A percentile compares a stretch with the other conserved stretches of the same genome.
These are phyloP conservation scores for Mimosa bimucronata DNA, from an alignment of 306 rosid genomes.

Conservation along the genomic window DNA sequence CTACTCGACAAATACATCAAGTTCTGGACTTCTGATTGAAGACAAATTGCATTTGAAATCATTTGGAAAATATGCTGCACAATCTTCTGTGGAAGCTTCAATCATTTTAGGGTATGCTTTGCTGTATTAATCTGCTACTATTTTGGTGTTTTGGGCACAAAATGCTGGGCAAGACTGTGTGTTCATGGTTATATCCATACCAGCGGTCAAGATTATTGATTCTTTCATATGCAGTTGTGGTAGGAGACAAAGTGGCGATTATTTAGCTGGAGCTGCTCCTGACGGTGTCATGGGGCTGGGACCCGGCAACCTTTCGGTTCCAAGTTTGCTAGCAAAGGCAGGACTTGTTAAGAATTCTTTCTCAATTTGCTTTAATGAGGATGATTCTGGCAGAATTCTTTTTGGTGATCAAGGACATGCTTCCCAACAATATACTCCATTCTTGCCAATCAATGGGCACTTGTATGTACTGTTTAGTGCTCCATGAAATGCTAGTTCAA, in stretches of 20 bases:
- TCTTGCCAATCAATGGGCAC: slow-evolving; percentile 47
- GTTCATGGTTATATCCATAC: slow-evolving; percentile 1
- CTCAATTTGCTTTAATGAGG: slow-evolving; percentile 58
- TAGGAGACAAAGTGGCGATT: slow-evolving; percentile 61
- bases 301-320: slow-evolving; percentile 65
- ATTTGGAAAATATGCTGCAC: slow-evolving; percentile 39
- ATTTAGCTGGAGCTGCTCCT: slow-evolving; percentile 69
- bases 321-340: slow-evolving; percentile 63
- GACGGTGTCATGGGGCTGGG: slow-evolving; percentile 79
- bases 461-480: slow-evolving; percentile 43
- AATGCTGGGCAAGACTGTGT: slow-evolving; percentile 6
- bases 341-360: slow-evolving; percentile 60
- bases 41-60: slow-evolving; percentile 75
- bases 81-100: slow-evolving; percentile 62
- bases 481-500: slow-evolving; percentile 20
- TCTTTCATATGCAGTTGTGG: slow-evolving; percentile 56
- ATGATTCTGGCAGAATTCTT: slow-evolving; percentile 65
- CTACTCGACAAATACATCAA: slow-evolving; percentile 61
- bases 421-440: slow-evolving; percentile 57
- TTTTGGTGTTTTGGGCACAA: slow-evolving; percentile 7
- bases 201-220: background rate
- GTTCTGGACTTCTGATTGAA: slow-evolving; percentile 78
- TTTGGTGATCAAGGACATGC: slow-evolving; percentile 64
- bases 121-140: background rate
- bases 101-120: slow-evolving; percentile 70